Base-by-base conservation (phyloP, 768 basidiomycete species). In the Arthromyces matolae region DNA sequence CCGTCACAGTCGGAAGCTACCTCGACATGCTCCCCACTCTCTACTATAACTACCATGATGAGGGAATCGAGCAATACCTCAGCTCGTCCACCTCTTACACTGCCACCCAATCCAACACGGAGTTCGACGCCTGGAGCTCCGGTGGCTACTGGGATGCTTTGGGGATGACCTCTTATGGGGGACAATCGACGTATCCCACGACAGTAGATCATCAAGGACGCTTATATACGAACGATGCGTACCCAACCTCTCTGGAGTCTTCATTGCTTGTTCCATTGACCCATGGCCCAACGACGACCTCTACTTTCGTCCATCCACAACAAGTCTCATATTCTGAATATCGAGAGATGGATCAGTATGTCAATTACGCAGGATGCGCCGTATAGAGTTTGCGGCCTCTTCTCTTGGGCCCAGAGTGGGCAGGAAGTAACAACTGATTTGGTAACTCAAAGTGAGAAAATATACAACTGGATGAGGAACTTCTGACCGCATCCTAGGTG, bases 381-480 rank as follows among this genome's bases (percentile, higher is more conserved):
- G 34, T 12, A 7, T 55, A 36, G 14, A 45, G 83, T 82, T 12
- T 66, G 84, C 40, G 62, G 86, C 44, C 61, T 86, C 25, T 83
- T 87, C 51, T 83, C 81, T 3, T 80, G 81, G 72, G 77, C 80
- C 3, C 86, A 87, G 63, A 69, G 71, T 28, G 81, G 71, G 27
- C 70, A 70, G 55, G 56, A 59, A 9, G 60, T 77, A 18, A 63
- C 62, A 16, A 70, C 71, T 32, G 65, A 67, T 23, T 57, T 80
- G 48, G 60, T 76, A 24, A 59, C 61, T 2, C 71, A 66, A 63
- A 58, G 84, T 86, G 49, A 57, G 80, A 70, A 14, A 14, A 2
- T 35, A 2, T 22, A 34, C 23, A 23, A 5, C 34, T 19, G 10
- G 4, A 10, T 55, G 25, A 47, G n/a, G n/a, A n/a, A n/a, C n/a